These are phyloP conservation scores for Naegleria lovaniensis DNA, from an alignment of 208 protist species.

Conservation along the genomic window DNA sequence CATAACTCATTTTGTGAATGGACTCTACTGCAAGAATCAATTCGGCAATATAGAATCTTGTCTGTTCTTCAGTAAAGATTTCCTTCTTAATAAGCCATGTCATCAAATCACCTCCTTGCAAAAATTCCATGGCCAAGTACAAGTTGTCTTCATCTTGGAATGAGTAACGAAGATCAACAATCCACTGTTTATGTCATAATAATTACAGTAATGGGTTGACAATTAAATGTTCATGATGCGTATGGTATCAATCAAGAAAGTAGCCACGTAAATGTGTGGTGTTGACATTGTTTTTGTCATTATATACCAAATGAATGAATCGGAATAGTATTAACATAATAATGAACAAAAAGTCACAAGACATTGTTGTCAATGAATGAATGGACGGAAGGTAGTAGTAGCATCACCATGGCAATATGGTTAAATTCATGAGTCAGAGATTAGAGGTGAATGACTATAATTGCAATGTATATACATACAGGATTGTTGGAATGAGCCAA, in stretches of 20 bases:
- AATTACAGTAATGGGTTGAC: no score
- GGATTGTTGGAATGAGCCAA: conserved; percentile 47
- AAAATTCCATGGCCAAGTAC: conserved; percentile 88
- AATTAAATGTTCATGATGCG: no score
- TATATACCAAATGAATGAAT: no score
- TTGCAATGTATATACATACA: no score
- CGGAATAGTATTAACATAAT: no score
- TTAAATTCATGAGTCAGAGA: background rate
- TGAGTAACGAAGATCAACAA: conserved; percentile 70
- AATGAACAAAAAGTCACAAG: background rate
- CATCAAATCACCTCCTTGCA: conserved; percentile 87
- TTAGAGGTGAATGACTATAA: no score
- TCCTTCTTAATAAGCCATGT: conserved; percentile 82
- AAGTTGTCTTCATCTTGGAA: conserved; percentile 75
- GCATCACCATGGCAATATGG: background rate
- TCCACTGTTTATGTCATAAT: no score
- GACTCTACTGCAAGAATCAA: conserved; percentile 71
- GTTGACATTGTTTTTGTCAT: no score
- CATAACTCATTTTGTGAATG: conserved; percentile 65
- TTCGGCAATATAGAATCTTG: conserved; percentile 75
- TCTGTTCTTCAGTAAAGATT: conserved; percentile 66
- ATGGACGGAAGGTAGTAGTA: no score
- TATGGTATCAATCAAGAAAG: no score
- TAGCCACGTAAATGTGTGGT: no score
- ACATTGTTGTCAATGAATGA: conserved; percentile 43